Conservation (phyloP, 306 rosid species). For the Corylus americana region DNA sequence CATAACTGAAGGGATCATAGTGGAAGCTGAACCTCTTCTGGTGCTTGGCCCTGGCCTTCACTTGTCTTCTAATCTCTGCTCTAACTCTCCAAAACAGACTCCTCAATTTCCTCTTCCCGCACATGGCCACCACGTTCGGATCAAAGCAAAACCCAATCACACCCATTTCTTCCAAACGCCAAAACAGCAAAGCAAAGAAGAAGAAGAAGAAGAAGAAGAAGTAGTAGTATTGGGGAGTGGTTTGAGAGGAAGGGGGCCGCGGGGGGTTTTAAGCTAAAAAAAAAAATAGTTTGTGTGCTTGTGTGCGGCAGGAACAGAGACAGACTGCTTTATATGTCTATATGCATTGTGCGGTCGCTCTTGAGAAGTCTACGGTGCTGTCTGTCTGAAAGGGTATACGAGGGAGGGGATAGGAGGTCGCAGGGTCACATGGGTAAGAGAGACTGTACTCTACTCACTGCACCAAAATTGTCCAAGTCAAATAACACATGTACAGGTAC, state of each 20-base stretch:
- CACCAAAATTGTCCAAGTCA: no score
- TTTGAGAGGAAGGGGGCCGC: slow-evolving; percentile 22
- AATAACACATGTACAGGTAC: no score
- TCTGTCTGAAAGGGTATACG: slow-evolving; percentile 3
- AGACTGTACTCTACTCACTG: not conserved
- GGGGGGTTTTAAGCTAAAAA: no score
- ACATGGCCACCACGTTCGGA: slow-evolving; percentile 26
- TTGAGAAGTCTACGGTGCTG: slow-evolving; percentile 38
- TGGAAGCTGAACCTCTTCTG: slow-evolving; percentile 40
- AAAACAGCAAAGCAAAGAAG: not conserved
- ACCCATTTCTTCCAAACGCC: not conserved
- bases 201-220: not conserved
- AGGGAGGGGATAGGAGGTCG: not conserved
- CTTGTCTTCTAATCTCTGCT: slow-evolving; percentile 46
- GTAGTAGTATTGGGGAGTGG: not conserved
- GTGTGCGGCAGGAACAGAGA: not conserved
- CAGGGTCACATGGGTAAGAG: slow-evolving; percentile 6
- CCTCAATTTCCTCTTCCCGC: slow-evolving; percentile 50
- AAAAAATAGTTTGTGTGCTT: not conserved
- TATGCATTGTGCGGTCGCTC: slow-evolving; percentile 25
- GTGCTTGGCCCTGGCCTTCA: slow-evolving; percentile 20
- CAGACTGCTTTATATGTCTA: not conserved
- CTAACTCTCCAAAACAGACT: slow-evolving; percentile 52
- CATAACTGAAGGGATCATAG: slow-evolving; percentile 64
- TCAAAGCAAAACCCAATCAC: slow-evolving; percentile 34